Evolutionary conservation across 2,329 filamentous ascomycete genomes (phyloP).

Genomic region (Xylaria polymorpha): DNA sequence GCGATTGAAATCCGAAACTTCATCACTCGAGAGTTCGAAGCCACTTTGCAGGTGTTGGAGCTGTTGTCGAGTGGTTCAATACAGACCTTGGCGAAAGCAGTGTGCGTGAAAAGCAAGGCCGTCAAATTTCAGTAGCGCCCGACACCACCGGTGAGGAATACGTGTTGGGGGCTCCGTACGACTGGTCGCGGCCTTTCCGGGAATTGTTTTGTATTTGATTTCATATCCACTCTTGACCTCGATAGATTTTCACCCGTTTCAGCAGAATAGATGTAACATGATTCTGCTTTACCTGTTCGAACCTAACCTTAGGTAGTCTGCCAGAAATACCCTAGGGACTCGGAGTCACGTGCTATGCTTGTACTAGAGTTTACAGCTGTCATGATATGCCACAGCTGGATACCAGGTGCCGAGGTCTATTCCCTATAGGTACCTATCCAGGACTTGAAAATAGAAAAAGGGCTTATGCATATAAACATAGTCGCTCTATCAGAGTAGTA

Average conservation of each 20-base stretch:
- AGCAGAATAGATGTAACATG: constrained; percentile 7
- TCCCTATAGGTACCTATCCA: too few relatives aligned
- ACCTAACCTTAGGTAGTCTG: too few relatives aligned
- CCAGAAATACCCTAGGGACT: too few relatives aligned
- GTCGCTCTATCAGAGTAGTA: too few relatives aligned
- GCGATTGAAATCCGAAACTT: constrained; percentile 64
- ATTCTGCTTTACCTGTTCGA: too few relatives aligned
- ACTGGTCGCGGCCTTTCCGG: not conserved
- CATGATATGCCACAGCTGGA: too few relatives aligned
- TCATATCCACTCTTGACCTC: not conserved
- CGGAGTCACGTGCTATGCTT: too few relatives aligned
- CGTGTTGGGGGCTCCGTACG: constrained; percentile 13
- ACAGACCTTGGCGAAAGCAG: constrained; percentile 59
- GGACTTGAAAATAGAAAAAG: too few relatives aligned
- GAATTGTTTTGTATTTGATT: constrained; percentile 22
- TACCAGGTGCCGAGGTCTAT: too few relatives aligned
- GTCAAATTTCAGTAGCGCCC: constrained; percentile 44
- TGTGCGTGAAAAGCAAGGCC: constrained; percentile 61
- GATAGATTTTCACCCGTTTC: not conserved
- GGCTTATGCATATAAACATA: too few relatives aligned
- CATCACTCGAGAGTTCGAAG: constrained; percentile 62
- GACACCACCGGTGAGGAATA: not conserved
- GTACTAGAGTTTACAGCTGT: too few relatives aligned
- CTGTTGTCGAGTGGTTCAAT: constrained; percentile 64
- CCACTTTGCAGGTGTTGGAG: constrained; percentile 66